Evolutionary conservation across 306 rosid species (phyloP).

Genomic region (Echinosophora koreensis): DNA sequence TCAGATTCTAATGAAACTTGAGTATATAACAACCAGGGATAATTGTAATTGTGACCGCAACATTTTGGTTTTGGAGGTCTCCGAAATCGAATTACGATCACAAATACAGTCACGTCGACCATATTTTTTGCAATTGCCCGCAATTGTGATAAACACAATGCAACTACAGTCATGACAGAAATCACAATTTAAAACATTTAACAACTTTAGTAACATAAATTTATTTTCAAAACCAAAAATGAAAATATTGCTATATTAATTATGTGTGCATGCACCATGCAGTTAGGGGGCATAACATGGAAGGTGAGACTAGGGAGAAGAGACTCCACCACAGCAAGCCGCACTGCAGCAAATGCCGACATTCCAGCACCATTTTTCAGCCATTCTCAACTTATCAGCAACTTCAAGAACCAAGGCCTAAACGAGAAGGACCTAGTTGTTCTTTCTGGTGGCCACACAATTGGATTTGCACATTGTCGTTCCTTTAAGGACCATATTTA

Average conservation of each 20-base stretch:
- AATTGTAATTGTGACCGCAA: no score
- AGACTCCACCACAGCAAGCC: conserved; percentile 63
- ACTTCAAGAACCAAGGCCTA: conserved; percentile 55
- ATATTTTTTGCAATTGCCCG: no score
- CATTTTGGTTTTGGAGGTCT: no score
- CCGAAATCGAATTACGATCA: no score
- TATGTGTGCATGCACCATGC: neutral
- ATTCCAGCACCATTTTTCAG: conserved; percentile 49
- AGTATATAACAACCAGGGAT: no score
- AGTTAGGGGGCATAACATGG: conserved; percentile 70
- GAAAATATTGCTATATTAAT: neutral
- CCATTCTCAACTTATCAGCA: conserved; percentile 45
- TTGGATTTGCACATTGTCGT: conserved; percentile 51
- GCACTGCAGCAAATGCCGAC: conserved; percentile 38
- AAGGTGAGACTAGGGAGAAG: conserved; percentile 58
- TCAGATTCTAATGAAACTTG: no score
- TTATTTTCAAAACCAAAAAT: no score
- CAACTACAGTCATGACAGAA: no score
- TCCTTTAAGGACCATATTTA: conserved; percentile 41
- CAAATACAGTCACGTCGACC: no score
- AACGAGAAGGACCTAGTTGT: conserved; percentile 55
- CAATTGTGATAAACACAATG: no score
- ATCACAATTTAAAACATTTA: no score
- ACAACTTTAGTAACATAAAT: no score
- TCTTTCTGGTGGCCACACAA: conserved; percentile 58